Base-by-base conservation (phyloP, 2,329 filamentous ascomycete species). In the Chaetomium sp. region DNA sequence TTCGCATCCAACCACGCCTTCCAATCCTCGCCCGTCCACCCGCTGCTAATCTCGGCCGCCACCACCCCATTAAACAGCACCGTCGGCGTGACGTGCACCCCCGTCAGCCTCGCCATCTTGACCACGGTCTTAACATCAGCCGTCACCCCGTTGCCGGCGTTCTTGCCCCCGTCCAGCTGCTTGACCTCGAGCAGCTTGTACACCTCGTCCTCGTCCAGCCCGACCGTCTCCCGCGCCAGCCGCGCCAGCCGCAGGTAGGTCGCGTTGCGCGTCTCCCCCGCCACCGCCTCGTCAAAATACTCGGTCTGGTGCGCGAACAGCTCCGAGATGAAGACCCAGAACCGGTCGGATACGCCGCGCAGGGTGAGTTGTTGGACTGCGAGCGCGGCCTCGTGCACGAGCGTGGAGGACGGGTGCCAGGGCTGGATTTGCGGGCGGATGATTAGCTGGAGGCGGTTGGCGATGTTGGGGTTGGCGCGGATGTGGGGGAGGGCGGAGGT, bases 361-460 rank as follows among this genome's bases (percentile, higher is more conserved):
- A 45, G 16, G 2, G 86, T 81, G 7, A 92, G 77, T 59, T 84
- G 85, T 70, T 94, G 83, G 1, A 97, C 92, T 2, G 93, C 94
- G 35, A 92, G 85, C 3, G 82, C 93, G 35, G 93, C 90, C 83
- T 98, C 94, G 80, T 94, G 91, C 63, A 86, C 82, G 12, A 93
- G 83, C 7, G 90, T 93, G 49, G 87, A 93, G 23, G 90, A 92
- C 1, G 94, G 94, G 79, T 98, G 93, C 94, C 94, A 97, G 16
- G 93, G 92, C 80, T 97, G 93, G 73, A 97, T 87, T 76, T 97
- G 93, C 76, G 94, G 93, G 57, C 93, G 90, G 82, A 97, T 91
- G 73, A 98, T 85, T 71, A 96, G 82, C 71, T 90, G 84, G 2
- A 97, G 79, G 67, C 82, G 83, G 65, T 80, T 70, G 16, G 80